Evolutionary conservation across 2,329 filamentous ascomycete species (phyloP).

Genomic region (Daldinia eschscholtzii): DNA sequence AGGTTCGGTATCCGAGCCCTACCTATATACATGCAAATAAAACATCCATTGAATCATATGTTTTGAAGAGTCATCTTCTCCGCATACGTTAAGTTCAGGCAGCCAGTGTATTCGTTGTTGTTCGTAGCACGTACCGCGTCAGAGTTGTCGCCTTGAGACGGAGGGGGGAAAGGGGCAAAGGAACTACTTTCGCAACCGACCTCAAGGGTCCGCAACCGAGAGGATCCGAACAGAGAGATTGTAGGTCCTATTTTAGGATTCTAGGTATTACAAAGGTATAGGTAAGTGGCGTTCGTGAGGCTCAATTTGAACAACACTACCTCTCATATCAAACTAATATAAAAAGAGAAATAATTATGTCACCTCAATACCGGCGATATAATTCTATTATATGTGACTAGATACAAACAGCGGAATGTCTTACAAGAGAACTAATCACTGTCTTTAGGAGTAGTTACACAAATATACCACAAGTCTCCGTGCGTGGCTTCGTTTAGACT

Average conservation of each 20-base stretch:
- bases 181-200: conserved; percentile 25
- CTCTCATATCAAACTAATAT: not conserved
- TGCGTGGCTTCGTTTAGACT: too few species aligned
- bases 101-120: conserved; percentile 18
- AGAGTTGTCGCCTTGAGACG: conserved; percentile 27
- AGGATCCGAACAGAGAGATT: conserved; percentile 7
- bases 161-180: conserved; percentile 14
- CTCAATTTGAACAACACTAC: not conserved
- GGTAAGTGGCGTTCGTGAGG: not conserved
- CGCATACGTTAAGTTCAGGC: conserved; percentile 18
- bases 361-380: not conserved
- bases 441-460: not conserved
- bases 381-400: not conserved
- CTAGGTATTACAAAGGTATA: conserved; percentile 3
- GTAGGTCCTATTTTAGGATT: not conserved
- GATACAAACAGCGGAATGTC: not conserved
- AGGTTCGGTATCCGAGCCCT: conserved; percentile 23
- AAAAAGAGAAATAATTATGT: not conserved
- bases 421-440: not conserved
- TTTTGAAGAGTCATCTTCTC: conserved; percentile 26
- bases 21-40: not conserved
- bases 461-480: too few species aligned
- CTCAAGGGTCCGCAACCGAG: conserved; percentile 24
- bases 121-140: conserved; percentile 26
- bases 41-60: conserved; percentile 13